phyloP scores from a whole-genome alignment of 2,329 filamentous ascomycete genomes.

The Colletotrichum zoysiae region DNA sequence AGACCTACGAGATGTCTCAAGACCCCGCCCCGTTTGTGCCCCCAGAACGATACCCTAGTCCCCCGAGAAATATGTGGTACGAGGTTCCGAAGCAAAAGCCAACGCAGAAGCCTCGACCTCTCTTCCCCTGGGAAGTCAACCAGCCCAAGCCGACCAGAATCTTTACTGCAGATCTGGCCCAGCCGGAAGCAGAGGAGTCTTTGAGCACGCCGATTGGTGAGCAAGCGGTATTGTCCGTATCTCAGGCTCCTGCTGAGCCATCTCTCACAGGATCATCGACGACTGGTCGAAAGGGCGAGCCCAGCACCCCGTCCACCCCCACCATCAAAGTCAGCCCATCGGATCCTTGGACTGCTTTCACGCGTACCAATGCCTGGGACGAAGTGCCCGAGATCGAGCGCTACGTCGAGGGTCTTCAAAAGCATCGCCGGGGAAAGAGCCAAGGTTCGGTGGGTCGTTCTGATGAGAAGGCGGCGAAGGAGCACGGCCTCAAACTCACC shows the following conservation, averaged over 20 bases:
- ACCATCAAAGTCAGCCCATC: slow-evolving; percentile 60
- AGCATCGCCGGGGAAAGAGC: slow-evolving; percentile 61
- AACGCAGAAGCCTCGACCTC: slow-evolving; percentile 70
- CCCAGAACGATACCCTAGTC: slow-evolving; percentile 82
- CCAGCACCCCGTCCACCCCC: slow-evolving; percentile 63
- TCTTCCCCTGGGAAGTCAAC: slow-evolving; percentile 92
- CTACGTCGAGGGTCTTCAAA: slow-evolving; percentile 84
- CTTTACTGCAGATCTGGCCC: slow-evolving; percentile 59
- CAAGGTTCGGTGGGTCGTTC: slow-evolving; percentile 45
- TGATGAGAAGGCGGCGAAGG: slow-evolving; percentile 45
- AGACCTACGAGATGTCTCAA: slow-evolving; percentile 86
- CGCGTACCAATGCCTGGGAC: slow-evolving; percentile 92
- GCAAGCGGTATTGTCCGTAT: slow-evolving; percentile 42
- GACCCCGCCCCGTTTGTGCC: slow-evolving; percentile 82
- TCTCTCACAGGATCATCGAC: slow-evolving; percentile 52
- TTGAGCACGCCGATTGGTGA: slow-evolving; percentile 46
- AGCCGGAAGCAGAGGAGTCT: slow-evolving; percentile 46
- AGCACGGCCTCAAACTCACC: slow-evolving; percentile 75
- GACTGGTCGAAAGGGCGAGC: slow-evolving; percentile 53
- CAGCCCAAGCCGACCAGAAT: slow-evolving; percentile 73
- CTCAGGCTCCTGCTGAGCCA: slow-evolving; percentile 49
- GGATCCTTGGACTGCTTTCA: slow-evolving; percentile 79
- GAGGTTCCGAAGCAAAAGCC: slow-evolving; percentile 75
- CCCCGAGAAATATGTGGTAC: slow-evolving; percentile 90
- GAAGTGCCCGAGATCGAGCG: slow-evolving; percentile 87